Percentiles rank a stretch among this genome's conserved stretches.
These are phyloP conservation scores for Aschersonia sp. DNA, from an alignment of 2,329 filamentous ascomycete species.

Conservation along the genomic window DNA sequence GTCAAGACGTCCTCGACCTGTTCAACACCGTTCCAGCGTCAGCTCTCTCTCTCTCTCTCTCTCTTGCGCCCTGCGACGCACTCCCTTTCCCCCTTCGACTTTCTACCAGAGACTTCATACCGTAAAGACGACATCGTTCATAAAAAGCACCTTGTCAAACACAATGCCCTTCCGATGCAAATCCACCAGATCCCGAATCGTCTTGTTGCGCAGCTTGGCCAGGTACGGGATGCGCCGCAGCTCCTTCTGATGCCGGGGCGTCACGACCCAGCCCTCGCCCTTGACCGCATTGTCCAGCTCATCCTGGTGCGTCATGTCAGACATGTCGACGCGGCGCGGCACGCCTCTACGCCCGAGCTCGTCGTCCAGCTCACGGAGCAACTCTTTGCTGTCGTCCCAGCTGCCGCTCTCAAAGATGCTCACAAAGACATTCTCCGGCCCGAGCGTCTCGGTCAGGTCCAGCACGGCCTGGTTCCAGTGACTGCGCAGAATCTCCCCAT, in stretches of 20 bases:
- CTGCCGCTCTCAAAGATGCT: slow-evolving; percentile 56
- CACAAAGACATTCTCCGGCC: slow-evolving; percentile 51
- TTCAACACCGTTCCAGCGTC: too few species aligned
- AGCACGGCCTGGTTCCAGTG: slow-evolving; percentile 50
- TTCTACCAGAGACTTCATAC: slow-evolving; percentile 14
- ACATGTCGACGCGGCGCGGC: slow-evolving; percentile 38
- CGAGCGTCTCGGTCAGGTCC: slow-evolving; percentile 39
- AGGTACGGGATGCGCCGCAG: slow-evolving; percentile 56
- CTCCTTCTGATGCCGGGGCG: slow-evolving; percentile 36
- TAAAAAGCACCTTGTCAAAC: slow-evolving; percentile 44
- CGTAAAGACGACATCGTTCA: slow-evolving; percentile 50
- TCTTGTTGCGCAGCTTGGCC: slow-evolving; percentile 46
- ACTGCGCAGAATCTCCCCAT: slow-evolving; percentile 40
- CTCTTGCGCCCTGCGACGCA: too few species aligned
- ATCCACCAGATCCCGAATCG: slow-evolving; percentile 42
- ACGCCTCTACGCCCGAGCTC: slow-evolving; percentile 38
- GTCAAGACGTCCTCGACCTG: slow-evolving; percentile 40
- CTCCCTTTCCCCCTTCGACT: not conserved
- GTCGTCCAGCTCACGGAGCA: slow-evolving; percentile 39
- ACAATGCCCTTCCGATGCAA: slow-evolving; percentile 32
- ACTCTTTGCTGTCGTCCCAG: slow-evolving; percentile 52
- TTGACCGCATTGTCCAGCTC: slow-evolving; percentile 30
- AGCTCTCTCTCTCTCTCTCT: too few species aligned
- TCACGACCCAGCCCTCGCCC: slow-evolving; percentile 48
- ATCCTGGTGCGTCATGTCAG: slow-evolving; percentile 43